Conservation (phyloP, 225 moss, liverwort and hornwort genomes). For the Physcomitrellopsis africana region DNA sequence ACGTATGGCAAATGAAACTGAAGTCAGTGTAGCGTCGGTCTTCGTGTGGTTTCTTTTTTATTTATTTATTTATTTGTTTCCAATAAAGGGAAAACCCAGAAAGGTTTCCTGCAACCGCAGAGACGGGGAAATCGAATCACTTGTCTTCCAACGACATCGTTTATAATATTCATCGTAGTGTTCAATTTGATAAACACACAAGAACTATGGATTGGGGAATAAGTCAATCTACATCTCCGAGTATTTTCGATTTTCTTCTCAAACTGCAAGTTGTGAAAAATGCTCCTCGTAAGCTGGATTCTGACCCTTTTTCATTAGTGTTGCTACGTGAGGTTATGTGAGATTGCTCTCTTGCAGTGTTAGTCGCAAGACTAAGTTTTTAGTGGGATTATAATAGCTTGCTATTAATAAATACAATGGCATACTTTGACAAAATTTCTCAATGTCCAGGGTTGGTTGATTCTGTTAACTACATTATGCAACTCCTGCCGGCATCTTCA, state of each 20-base stretch:
- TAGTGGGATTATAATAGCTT: background rate
- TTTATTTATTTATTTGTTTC: background rate
- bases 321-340: background rate
- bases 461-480: conserved; percentile 64
- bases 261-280: conserved; percentile 66
- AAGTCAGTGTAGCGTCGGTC: too few relatives aligned
- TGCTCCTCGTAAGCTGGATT: conserved; percentile 77
- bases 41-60: too few relatives aligned
- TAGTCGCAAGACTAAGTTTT: background rate
- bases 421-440: conserved; percentile 23
- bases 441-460: conserved; percentile 77
- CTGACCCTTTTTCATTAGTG: background rate
- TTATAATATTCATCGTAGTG: conserved; percentile 63
- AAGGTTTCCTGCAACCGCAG: conserved; percentile 29
- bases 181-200: conserved; percentile 48
- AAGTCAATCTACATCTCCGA: conserved; percentile 48
- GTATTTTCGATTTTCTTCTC: conserved; percentile 75
- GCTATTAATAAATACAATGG: conserved; percentile 1
- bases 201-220: conserved; percentile 50
- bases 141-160: conserved; percentile 55
- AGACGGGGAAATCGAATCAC: conserved; percentile 34
- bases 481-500: conserved; percentile 55
- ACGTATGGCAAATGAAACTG: background rate
- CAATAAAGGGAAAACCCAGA: conserved; percentile 37
- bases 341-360: too few relatives aligned